phyloP scores from a whole-genome alignment of 1,284 basidiomycete species.

The Rhodotorula glutinis region DNA sequence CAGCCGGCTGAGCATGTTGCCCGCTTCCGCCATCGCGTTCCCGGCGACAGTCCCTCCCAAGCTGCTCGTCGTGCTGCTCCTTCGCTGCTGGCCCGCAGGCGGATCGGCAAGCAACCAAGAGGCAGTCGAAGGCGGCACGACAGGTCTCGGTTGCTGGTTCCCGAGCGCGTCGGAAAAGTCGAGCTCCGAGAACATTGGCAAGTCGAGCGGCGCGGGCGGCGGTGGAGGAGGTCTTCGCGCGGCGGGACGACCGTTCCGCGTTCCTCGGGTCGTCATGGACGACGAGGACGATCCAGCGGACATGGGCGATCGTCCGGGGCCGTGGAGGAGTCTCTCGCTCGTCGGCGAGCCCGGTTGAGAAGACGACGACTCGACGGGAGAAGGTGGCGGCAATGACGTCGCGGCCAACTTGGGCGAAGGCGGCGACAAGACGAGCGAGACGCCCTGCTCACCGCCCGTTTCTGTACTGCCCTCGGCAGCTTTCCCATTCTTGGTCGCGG shows the following conservation, averaged over 20 bases:
- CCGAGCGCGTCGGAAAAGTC: slow-evolving; percentile 23
- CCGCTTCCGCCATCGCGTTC: neutral
- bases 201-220: slow-evolving; percentile 27
- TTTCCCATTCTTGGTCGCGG: neutral
- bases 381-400: neutral
- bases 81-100: neutral
- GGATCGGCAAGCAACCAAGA: neutral
- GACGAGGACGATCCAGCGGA: neutral
- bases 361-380: neutral
- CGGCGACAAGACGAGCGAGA: slow-evolving; percentile 33
- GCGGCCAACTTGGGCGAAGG: slow-evolving; percentile 19
- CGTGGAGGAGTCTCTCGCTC: slow-evolving; percentile 4
- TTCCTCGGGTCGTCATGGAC: neutral
- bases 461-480: neutral
- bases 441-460: neutral
- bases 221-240: slow-evolving; percentile 27
- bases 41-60: neutral
- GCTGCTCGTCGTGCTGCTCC: neutral
- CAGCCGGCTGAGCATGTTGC: slow-evolving; percentile 3
- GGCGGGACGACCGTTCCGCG: neutral
- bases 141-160: neutral
- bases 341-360: neutral
- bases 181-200: slow-evolving; percentile 34
- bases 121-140: slow-evolving; percentile 2
- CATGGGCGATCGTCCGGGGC: slow-evolving; percentile 5